These are phyloP conservation scores for Hypocreales sp. DNA, from an alignment of 2,329 filamentous ascomycete species.

Conservation along the genomic window DNA sequence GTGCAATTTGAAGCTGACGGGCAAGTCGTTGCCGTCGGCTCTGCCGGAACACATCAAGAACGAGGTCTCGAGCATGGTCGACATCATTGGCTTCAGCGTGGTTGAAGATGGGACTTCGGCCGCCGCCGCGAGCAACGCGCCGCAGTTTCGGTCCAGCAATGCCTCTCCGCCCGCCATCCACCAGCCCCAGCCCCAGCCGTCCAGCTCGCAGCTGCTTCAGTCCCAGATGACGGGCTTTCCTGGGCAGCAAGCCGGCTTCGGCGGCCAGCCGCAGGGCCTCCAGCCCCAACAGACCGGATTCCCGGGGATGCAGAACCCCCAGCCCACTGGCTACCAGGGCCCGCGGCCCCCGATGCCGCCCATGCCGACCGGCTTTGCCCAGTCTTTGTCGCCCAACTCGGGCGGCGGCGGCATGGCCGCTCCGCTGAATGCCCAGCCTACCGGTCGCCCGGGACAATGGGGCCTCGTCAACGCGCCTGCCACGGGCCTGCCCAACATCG, in stretches of 20 bases:
- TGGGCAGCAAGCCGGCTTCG: constrained; percentile 39
- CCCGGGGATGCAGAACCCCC: constrained; percentile 48
- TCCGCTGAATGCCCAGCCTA: constrained; percentile 81
- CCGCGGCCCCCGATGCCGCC: constrained; percentile 84
- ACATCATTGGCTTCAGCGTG: constrained; percentile 93
- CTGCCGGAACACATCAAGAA: constrained; percentile 84
- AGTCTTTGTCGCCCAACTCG: constrained; percentile 22
- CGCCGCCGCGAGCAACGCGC: constrained; percentile 45
- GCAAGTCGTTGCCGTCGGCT: constrained; percentile 58
- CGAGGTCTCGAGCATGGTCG: constrained; percentile 98
- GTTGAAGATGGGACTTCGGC: constrained; percentile 50
- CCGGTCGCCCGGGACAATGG: constrained; percentile 87
- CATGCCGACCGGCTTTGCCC: constrained; percentile 46
- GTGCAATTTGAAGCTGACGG: constrained; percentile 83
- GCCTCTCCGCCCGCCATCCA: constrained; percentile 40
- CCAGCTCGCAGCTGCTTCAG: constrained; percentile 50
- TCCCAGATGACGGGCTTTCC: constrained; percentile 56
- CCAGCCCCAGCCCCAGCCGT: constrained; percentile 59
- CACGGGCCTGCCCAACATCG: constrained; percentile 81
- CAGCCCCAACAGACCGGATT: constrained; percentile 59
- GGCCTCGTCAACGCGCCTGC: constrained; percentile 92
- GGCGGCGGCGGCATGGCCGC: constrained; percentile 38
- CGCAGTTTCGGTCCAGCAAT: constrained; percentile 46
- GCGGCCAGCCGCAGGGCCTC: constrained; percentile 40
- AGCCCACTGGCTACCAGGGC: constrained; percentile 66